Evolutionary conservation across 495 filamentous ascomycete genomes (phyloP).

Genomic region (Penicillium verhagenii): DNA sequence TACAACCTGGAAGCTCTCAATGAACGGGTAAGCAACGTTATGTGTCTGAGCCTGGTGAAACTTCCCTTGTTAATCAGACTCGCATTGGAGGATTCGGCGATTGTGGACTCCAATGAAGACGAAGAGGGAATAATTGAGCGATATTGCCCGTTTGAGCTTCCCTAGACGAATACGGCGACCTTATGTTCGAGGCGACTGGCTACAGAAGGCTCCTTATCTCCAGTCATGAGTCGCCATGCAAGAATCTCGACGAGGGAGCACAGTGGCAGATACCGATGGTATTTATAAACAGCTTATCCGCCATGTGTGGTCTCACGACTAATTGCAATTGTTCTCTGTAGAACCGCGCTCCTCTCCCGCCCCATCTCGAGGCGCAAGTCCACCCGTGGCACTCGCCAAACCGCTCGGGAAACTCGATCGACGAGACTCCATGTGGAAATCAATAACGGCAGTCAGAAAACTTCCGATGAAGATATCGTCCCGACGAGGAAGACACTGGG

Average conservation of each 20-base stretch:
- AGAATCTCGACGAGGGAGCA: conserved; percentile 46
- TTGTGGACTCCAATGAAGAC: conserved; percentile 61
- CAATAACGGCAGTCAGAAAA: conserved; percentile 19
- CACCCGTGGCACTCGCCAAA: conserved; percentile 35
- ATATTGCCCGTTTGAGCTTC: conserved; percentile 73
- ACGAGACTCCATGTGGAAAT: conserved; percentile 44
- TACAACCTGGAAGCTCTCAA: conserved; percentile 90
- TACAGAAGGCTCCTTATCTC: conserved; percentile 56
- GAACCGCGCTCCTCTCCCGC: conserved; percentile 51
- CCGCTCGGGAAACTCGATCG: conserved; percentile 42
- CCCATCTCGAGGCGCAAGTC: conserved; percentile 46
- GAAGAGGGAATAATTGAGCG: conserved; percentile 52
- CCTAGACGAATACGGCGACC: conserved; percentile 72
- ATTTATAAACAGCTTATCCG: conserved; percentile 5
- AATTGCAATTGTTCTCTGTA: conserved; percentile 7
- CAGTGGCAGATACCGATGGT: conserved; percentile 56
- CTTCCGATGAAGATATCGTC: conserved; percentile 33
- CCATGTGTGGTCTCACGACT: background rate
- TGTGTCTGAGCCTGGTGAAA: background rate
- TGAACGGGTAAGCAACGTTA: conserved; percentile 64
- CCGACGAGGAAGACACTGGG: conserved; percentile 42
- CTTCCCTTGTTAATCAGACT: conserved; percentile 4
- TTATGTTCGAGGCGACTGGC: conserved; percentile 71
- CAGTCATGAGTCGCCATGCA: conserved; percentile 48
- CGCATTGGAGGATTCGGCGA: conserved; percentile 45